Evolutionary conservation across 148 eudicot species (phyloP).

Genomic region (Persicaria tinctoria): DNA sequence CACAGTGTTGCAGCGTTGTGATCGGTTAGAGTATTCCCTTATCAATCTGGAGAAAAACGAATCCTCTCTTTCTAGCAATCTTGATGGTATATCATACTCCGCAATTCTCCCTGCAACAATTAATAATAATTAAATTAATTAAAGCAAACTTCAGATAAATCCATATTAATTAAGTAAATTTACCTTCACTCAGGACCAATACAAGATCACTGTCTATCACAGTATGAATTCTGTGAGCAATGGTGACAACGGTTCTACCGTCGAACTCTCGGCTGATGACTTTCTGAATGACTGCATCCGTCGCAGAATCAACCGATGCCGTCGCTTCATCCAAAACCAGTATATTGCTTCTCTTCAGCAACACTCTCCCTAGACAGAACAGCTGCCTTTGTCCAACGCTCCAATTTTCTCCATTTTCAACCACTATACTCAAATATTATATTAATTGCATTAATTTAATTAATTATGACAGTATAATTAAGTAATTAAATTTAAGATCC

Average conservation of each 20-base stretch:
- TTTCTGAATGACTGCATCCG: conserved; percentile 45
- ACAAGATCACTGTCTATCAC: conserved; percentile 5
- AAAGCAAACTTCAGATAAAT: neutral
- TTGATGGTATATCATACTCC: conserved; percentile 82
- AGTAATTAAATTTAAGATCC: neutral
- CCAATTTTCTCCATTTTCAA: conserved; percentile 87
- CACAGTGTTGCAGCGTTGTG: conserved; percentile 44
- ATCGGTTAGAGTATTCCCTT: conserved; percentile 78
- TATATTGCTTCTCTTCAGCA: conserved; percentile 47
- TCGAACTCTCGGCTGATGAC: conserved; percentile 10
- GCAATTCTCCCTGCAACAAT: conserved; percentile 68
- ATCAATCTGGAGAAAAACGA: conserved; percentile 85
- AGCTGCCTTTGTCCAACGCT: conserved; percentile 59
- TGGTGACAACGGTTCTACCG: conserved; percentile 8
- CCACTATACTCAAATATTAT: conserved; percentile 33
- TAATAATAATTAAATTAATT: neutral
- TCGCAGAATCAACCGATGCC: conserved; percentile 56
- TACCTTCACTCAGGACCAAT: conserved; percentile 87
- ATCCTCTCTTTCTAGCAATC: conserved; percentile 71
- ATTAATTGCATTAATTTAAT: neutral
- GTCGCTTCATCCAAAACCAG: conserved; percentile 60
- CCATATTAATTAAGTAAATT: neutral
- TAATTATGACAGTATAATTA: neutral
- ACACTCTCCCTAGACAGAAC: conserved; percentile 51
- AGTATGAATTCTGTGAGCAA: conserved; percentile 1